Evolutionary conservation across 768 basidiomycete genomes (phyloP), one percentile per base, ranked within the genome.

Genomic region (Psilocybe subaeruginosa): DNA sequence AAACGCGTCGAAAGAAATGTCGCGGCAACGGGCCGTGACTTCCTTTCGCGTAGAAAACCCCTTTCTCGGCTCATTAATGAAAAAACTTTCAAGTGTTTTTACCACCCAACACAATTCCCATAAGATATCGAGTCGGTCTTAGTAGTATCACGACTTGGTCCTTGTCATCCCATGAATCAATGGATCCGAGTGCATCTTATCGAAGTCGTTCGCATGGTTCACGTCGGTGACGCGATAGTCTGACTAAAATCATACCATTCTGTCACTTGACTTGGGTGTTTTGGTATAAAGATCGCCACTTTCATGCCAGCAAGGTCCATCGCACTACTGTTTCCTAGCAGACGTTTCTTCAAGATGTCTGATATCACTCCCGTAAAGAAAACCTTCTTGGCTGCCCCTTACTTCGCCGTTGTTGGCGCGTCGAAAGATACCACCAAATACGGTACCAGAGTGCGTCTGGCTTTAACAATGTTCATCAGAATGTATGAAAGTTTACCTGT

Each of bases 381-480:
- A 59, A 76, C 80, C 66, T 94, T 94, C 74, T 71, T 94, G 45
- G 77, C 82, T 7, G 82, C 85, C 11, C 78, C 88, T 5, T 70
- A 77, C 62, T 95, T 82, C 58, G 93, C 92, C 33, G 92, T 95
- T 29, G 85, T 92, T 12, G 93, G 93, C 23, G 92, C 92, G 3
- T 93, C 91, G 47, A 93, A 87, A 63, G 89, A 94, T 73, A 80
- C 84, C 67, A 78, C 77, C 59, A 95, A 94, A 77, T 92, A 79
- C 70, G 93, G 93, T 31, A 92, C 90, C 57, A 91, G 86, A 81
- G 92, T 80, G 58, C 35, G 73, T 47, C 17, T 33, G 30, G 8
- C n/a, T 5, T 29, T 5, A 45, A 3, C 14, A 59, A 30, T 48
- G 7, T 33, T 2, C 43, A 12, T 35, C 16, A 14, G 6, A 19